These are phyloP conservation scores for Talinum fruticosum DNA, from an alignment of 148 eudicot species.

Conservation along the genomic window DNA sequence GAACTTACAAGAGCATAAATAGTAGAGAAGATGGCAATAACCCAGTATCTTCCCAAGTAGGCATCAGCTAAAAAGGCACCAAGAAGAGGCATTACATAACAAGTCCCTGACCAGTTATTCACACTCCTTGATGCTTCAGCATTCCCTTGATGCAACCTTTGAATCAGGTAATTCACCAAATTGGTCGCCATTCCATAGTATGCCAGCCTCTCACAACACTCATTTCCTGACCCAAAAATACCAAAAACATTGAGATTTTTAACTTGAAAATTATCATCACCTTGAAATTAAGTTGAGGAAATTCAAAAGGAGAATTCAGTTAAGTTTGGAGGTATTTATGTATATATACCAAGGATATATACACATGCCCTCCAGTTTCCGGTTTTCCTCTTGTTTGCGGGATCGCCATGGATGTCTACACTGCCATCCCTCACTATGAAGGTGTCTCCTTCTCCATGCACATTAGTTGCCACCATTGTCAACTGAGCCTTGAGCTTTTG, in stretches of 20 bases:
- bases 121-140: constrained; percentile 52
- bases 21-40: constrained; percentile 56
- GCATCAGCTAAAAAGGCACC: constrained; percentile 80
- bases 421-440: constrained; percentile 42
- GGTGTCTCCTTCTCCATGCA: constrained; percentile 24
- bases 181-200: constrained; percentile 76
- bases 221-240: constrained; percentile 38
- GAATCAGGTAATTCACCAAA: constrained; percentile 53
- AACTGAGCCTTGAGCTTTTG: neutral
- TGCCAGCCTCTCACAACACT: constrained; percentile 75
- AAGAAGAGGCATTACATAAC: constrained; percentile 61
- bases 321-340: neutral
- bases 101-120: constrained; percentile 76
- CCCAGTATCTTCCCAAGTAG: constrained; percentile 65
- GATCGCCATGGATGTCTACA: constrained; percentile 38
- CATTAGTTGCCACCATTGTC: constrained; percentile 4
- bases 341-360: constrained; percentile 49
- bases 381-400: constrained; percentile 54
- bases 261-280: neutral
- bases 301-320: too few relatives aligned
- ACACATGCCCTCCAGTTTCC: constrained; percentile 70
- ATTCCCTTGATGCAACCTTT: constrained; percentile 40
- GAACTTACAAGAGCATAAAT: constrained; percentile 55
- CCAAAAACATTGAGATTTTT: neutral
- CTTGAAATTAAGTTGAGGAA: too few relatives aligned